Percentiles rank a stretch among this genome's conserved stretches.
phyloP scores from a whole-genome alignment of 2,329 filamentous ascomycete genomes.

The Pseudogymnoascus sp. region DNA sequence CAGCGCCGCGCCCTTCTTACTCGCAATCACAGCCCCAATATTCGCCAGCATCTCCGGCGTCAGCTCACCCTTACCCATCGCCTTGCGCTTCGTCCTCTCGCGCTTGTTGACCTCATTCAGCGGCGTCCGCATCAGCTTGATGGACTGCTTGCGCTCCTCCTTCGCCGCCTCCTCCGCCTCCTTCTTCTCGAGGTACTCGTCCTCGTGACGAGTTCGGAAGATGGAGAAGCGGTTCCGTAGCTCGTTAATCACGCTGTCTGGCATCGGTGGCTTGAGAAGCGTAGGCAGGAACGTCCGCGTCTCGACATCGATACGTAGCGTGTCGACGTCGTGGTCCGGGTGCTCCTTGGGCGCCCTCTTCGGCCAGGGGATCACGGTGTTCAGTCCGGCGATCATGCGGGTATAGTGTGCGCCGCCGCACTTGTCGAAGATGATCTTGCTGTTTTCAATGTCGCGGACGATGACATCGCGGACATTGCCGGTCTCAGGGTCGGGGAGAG shows the following conservation, averaged over 20 bases:
- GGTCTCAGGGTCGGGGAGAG: constrained; percentile 58
- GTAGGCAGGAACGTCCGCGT: constrained; percentile 69
- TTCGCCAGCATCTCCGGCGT: constrained; percentile 25
- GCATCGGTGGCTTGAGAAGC: constrained; percentile 70
- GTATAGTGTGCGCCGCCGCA: constrained; percentile 41
- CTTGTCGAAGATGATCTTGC: constrained; percentile 42
- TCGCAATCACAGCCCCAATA: constrained; percentile 27
- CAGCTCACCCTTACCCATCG: constrained; percentile 25
- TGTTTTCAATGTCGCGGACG: constrained; percentile 59
- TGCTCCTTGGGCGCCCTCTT: constrained; percentile 40
- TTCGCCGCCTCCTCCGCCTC: constrained; percentile 46
- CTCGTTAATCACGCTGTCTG: constrained; percentile 71
- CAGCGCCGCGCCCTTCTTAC: constrained; percentile 19
- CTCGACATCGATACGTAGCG: constrained; percentile 67
- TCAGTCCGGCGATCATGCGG: constrained; percentile 60
- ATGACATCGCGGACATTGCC: constrained; percentile 64
- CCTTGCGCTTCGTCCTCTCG: constrained; percentile 21
- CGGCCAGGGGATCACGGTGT: constrained; percentile 72
- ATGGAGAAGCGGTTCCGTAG: constrained; percentile 73
- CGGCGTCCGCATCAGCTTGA: constrained; percentile 26
- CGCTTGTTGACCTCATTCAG: constrained; percentile 25
- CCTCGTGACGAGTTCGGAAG: constrained; percentile 73
- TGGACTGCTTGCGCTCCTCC: constrained; percentile 25
- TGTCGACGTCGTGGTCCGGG: constrained; percentile 58
- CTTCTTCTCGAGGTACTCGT: constrained; percentile 60